Evolutionary conservation across 2,329 filamentous ascomycete species (phyloP).

Genomic region (Hortaea werneckii): DNA sequence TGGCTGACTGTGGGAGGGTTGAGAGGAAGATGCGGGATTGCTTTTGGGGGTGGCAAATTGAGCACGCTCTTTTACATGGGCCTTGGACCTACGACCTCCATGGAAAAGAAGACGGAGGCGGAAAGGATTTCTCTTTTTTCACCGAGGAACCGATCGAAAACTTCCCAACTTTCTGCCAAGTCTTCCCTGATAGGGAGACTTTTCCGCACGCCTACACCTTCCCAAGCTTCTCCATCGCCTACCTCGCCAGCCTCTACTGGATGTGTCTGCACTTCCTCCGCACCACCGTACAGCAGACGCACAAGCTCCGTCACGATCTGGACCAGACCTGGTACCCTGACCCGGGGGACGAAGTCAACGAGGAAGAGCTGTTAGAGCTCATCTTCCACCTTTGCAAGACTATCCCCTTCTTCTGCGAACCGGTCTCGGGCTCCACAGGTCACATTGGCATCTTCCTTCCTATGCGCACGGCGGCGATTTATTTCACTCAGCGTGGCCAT

Average conservation of each 20-base stretch:
- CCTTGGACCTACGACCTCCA: background rate
- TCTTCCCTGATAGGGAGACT: conserved; percentile 14
- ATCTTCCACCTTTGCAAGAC: conserved; percentile 17
- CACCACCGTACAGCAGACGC: conserved; percentile 13
- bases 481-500: conserved; percentile 17
- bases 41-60: conserved; percentile 12
- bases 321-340: conserved; percentile 12
- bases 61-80: conserved; percentile 2
- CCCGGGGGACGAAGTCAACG: conserved; percentile 8
- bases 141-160: conserved; percentile 12
- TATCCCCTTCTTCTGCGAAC: conserved; percentile 21
- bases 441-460: conserved; percentile 23
- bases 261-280: conserved; percentile 21
- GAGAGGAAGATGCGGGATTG: conserved; percentile 15
- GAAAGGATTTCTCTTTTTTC: conserved; percentile 4
- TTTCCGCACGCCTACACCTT: conserved; percentile 19
- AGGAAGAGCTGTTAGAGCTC: conserved; percentile 18
- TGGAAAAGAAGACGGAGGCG: background rate
- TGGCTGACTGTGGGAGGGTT: conserved; percentile 12
- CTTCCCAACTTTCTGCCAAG: conserved; percentile 15
- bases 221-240: conserved; percentile 19
- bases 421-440: conserved; percentile 17
- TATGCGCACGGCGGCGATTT: conserved; percentile 17
- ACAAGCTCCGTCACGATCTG: conserved; percentile 10
- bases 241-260: conserved; percentile 23